Evolutionary conservation across 768 basidiomycete species (phyloP).

Genomic region (Boletus rufocinnamomeus): DNA sequence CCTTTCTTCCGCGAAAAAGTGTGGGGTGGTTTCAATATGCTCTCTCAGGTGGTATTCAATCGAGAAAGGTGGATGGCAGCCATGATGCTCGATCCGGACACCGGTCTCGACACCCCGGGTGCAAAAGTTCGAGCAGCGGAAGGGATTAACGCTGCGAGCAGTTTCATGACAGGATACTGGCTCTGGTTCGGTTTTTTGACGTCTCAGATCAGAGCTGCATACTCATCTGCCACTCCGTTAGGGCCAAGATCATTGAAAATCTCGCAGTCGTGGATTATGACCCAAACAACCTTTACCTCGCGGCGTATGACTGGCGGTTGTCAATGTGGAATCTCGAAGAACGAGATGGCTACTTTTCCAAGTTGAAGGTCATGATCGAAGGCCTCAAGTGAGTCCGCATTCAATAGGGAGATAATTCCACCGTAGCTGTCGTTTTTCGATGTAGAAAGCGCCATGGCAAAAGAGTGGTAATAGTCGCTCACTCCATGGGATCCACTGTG

Average conservation of each 20-base stretch:
- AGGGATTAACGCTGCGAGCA: constrained; percentile 88
- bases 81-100: constrained; percentile 87
- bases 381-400: constrained; percentile 57
- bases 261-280: constrained; percentile 92
- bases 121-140: constrained; percentile 90
- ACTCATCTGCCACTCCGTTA: constrained; percentile 25
- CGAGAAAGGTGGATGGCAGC: constrained; percentile 88
- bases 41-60: constrained; percentile 81
- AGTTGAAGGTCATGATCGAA: constrained; percentile 80
- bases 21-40: constrained; percentile 80
- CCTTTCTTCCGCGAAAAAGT: constrained; percentile 90
- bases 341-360: constrained; percentile 87
- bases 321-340: constrained; percentile 91
- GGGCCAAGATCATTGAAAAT: constrained; percentile 94
- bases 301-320: constrained; percentile 89
- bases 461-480: constrained; percentile 82
- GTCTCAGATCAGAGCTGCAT: not conserved
- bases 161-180: constrained; percentile 91
- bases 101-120: constrained; percentile 85
- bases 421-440: not conserved
- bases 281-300: constrained; percentile 81
- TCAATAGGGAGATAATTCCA: not conserved
- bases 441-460: constrained; percentile 64
- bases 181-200: constrained; percentile 60
- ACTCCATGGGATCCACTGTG: constrained; percentile 86